Evolutionary conservation across 129 eudicot genomes (phyloP).

Genomic region (Mikania micrantha): DNA sequence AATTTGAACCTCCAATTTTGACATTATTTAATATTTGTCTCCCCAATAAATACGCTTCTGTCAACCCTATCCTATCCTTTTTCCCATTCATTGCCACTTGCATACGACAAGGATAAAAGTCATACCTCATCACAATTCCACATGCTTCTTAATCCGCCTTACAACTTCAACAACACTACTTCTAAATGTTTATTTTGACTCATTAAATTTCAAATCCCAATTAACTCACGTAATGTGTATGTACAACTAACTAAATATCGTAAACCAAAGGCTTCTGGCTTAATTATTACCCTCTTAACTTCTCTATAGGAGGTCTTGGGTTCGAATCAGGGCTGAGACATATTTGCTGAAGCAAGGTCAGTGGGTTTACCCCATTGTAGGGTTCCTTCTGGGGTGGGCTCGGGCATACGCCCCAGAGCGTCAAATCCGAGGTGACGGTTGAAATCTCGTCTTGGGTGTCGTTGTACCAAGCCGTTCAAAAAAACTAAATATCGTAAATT

Average conservation of each 20-base stretch:
- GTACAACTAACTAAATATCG: background rate
- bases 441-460: no score
- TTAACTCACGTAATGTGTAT: background rate
- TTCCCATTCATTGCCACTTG: slow-evolving; percentile 18
- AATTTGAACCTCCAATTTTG: slow-evolving; percentile 1
- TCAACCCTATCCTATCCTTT: slow-evolving; percentile 37
- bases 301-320: no score
- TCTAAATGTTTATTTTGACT: background rate
- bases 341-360: no score
- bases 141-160: slow-evolving; percentile 18
- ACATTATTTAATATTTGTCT: slow-evolving; percentile 14
- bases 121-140: slow-evolving; percentile 16
- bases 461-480: no score
- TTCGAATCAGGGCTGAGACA: no score
- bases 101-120: slow-evolving; percentile 18
- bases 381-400: no score
- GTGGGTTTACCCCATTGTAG: no score
- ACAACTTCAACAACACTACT: background rate
- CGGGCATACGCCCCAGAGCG: no score
- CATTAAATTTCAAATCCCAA: background rate
- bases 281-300: no score
- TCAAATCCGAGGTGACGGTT: no score
- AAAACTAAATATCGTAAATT: no score
- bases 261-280: no score
- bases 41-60: slow-evolving; percentile 9